phyloP scores from a whole-genome alignment of 768 basidiomycete genomes.

The Boletus sp. region DNA sequence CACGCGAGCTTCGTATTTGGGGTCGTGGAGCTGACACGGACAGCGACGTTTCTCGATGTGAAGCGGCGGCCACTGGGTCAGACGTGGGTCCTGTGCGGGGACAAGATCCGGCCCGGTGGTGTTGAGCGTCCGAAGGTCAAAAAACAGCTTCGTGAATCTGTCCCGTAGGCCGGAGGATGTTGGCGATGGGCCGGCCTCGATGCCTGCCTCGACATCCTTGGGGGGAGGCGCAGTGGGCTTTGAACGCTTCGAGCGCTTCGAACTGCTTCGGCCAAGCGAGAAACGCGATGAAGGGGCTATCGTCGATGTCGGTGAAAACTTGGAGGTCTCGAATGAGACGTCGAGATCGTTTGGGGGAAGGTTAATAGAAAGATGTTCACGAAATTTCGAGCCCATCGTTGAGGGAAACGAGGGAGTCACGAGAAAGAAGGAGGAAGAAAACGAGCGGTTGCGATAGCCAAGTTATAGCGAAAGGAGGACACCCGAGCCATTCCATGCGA shows the following conservation, averaged over 20 bases:
- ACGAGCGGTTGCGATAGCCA: constrained; percentile 8
- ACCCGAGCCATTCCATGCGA: neutral
- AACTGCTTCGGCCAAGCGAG: constrained; percentile 21
- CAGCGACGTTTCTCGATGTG: constrained; percentile 35
- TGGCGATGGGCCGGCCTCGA: constrained; percentile 22
- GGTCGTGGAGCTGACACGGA: constrained; percentile 23
- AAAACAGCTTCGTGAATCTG: constrained; percentile 36
- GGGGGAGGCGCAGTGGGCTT: neutral
- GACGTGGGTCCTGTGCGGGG: constrained; percentile 22
- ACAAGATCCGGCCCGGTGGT: constrained; percentile 22
- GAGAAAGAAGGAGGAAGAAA: constrained; percentile 2
- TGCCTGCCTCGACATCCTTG: constrained; percentile 28
- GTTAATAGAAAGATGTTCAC: constrained; percentile 29
- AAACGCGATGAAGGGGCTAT: constrained; percentile 28
- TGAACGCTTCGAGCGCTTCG: constrained; percentile 4
- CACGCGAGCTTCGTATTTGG: constrained; percentile 16
- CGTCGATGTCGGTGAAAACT: constrained; percentile 45
- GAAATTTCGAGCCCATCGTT: constrained; percentile 30
- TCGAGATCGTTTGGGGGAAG: constrained; percentile 7
- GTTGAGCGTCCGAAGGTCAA: constrained; percentile 33
- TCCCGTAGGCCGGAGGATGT: constrained; percentile 27
- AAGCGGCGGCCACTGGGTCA: constrained; percentile 38
- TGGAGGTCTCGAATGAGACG: constrained; percentile 32
- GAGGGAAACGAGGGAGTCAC: neutral
- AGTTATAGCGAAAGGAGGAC: constrained; percentile 1